A percentile compares a stretch with the other conserved stretches of the same genome.
phyloP scores from a whole-genome alignment of 2,329 filamentous ascomycete species.

The Plectosphaerella cucumerina region DNA sequence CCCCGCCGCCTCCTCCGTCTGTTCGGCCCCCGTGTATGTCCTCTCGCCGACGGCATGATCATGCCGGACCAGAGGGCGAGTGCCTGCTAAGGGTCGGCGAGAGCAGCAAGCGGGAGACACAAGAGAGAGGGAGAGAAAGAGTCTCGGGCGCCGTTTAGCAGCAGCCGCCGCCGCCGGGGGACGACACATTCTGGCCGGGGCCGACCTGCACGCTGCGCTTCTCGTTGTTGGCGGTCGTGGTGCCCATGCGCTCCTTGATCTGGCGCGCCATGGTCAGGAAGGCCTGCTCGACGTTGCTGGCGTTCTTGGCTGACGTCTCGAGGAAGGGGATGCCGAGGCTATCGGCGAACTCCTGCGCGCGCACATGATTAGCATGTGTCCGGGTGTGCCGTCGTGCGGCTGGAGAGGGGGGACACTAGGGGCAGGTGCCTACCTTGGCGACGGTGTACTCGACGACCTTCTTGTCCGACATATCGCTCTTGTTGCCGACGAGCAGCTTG shows the following conservation, averaged over 20 bases:
- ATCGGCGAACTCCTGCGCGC: conserved; percentile 87
- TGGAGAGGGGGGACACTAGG: not conserved
- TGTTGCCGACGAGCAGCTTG: conserved; percentile 99
- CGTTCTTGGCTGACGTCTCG: conserved; percentile 99
- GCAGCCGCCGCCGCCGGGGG: conserved; percentile 79
- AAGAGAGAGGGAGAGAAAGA: not conserved
- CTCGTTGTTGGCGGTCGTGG: conserved; percentile 91
- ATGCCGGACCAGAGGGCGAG: too few species aligned
- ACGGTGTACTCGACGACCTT: conserved; percentile 99
- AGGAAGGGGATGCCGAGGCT: conserved; percentile 98
- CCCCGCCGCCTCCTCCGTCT: not conserved
- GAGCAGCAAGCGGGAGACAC: not conserved
- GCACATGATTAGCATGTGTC: not conserved
- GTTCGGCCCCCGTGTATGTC: too few species aligned
- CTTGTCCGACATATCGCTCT: conserved; percentile 99
- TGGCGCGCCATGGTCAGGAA: conserved; percentile 99
- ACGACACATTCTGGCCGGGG: conserved; percentile 89
- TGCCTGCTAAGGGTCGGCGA: not conserved
- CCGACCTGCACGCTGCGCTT: conserved; percentile 97
- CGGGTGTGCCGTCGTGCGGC: too few species aligned
- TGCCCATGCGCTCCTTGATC: conserved; percentile 99
- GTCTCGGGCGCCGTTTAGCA: conserved; percentile 57
- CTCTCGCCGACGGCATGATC: too few species aligned
- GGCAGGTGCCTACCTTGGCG: conserved; percentile 72
- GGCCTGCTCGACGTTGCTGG: conserved; percentile 98